Percentiles rank a stretch among this genome's conserved stretches.
These are phyloP conservation scores for Teratosphaeria viscida DNA, from an alignment of 2,329 filamentous ascomycete species.

Conservation along the genomic window DNA sequence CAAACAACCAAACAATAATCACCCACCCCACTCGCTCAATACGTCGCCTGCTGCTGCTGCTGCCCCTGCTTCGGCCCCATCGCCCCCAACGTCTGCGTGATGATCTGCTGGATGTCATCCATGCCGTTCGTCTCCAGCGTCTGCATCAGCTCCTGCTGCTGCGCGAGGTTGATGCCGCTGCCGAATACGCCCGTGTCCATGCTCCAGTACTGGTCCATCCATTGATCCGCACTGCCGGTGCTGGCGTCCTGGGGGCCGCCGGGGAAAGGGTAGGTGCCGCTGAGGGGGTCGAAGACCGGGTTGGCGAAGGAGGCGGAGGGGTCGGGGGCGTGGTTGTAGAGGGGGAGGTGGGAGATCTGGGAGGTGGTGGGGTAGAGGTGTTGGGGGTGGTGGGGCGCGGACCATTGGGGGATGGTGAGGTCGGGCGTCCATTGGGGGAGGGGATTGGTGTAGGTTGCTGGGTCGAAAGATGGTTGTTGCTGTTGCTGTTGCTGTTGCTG, in stretches of 20 bases:
- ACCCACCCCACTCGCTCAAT: neutral
- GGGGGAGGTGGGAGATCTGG: neutral
- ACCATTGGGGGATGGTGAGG: slow-evolving; percentile 11
- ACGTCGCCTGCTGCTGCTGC: neutral
- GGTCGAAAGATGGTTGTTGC: neutral
- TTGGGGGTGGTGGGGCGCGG: slow-evolving; percentile 8
- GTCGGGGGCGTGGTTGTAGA: neutral
- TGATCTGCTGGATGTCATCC: slow-evolving; percentile 29
- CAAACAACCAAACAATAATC: too few species aligned
- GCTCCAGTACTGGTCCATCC: slow-evolving; percentile 9
- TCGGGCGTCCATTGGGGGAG: slow-evolving; percentile 1
- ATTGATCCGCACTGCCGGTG: neutral
- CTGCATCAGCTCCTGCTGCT: slow-evolving; percentile 29
- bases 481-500: neutral
- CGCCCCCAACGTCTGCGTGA: slow-evolving; percentile 17
- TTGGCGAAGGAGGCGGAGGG: slow-evolving; percentile 8
- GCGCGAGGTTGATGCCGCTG: slow-evolving; percentile 23
- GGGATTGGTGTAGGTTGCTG: neutral
- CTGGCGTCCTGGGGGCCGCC: slow-evolving; percentile 3
- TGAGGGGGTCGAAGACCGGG: slow-evolving; percentile 17
- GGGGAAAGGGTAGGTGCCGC: slow-evolving; percentile 18
- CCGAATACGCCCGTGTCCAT: slow-evolving; percentile 22
- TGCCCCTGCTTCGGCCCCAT: slow-evolving; percentile 15
- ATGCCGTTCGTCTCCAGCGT: slow-evolving; percentile 28
- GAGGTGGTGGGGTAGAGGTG: slow-evolving; percentile 8